Base-by-base conservation (phyloP, 805 yeast genomes). In the Saccharomycopsis lassenensis region DNA sequence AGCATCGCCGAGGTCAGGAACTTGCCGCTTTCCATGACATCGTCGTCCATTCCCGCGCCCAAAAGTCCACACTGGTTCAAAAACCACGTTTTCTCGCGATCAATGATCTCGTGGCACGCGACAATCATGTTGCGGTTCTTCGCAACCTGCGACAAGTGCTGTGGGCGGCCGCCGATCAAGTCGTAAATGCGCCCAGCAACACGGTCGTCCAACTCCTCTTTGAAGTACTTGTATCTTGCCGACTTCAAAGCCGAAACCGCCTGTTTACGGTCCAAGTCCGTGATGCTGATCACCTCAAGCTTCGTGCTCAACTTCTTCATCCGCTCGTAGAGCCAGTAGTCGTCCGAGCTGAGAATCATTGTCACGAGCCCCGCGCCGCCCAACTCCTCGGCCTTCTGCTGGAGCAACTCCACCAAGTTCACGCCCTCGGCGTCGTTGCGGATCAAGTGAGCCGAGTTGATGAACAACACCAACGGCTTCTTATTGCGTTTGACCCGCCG, bases 251-350 rank as follows among this genome's bases (percentile, higher is more conserved):
- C 77, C 23, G 59, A 62, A 5, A 74, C 51, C 1, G 86, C 64
- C 41, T 80, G 76, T 0, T 34, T 30, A 14, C 83, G 58, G 25
- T 61, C 58, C 40, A 83, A 67, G 50, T 82, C 83, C 33, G 72
- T 62, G 24, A 82, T 77, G 41, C 78, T 74, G 36, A 83, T 59
- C 16, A 81, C 74, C 36, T 83, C 91, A 30, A 83, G 55, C 23
- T 89, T 63, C 0, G 94, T 83, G 0, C 86, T 83, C 14, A 78
- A 59, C 37, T 66, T 66, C 48, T 77, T 78, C 45, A 83, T 59
- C 38, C 85, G 70, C 47, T 82, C 91, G 52, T 80, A 83, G 1
- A 83, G 67, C 94, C 94, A 83, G 55, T 83, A 83, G 49, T 83
- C 94, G 24, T 79, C 87, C 41, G 79, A 69, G 48, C 77, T 77